Conservation (phyloP, 495 filamentous ascomycete genomes). For the Aspergillus sclerotioniger region DNA sequence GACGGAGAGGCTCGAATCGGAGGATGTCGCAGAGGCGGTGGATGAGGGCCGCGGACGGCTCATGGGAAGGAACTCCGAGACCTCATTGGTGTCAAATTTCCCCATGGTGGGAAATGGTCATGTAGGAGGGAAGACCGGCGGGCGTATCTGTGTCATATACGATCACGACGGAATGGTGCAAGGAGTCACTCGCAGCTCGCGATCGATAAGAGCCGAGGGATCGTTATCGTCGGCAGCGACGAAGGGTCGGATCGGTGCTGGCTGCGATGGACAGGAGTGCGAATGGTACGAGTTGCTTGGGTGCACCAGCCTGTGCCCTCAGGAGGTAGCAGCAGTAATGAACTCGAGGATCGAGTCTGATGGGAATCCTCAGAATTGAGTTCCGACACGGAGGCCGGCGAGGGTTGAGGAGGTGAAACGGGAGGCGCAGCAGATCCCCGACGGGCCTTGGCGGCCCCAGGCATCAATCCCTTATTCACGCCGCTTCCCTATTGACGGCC, state of each 20-base stretch:
- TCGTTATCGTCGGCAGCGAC: neutral
- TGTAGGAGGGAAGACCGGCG: neutral
- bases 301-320: neutral
- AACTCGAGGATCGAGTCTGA: neutral
- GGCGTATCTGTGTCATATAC: neutral
- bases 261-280: neutral
- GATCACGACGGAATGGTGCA: neutral
- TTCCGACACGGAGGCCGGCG: neutral
- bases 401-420: neutral
- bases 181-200: neutral
- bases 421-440: conserved; percentile 1
- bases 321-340: neutral
- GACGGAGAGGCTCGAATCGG: conserved; percentile 41
- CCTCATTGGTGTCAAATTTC: conserved; percentile 27
- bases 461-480: conserved; percentile 6
- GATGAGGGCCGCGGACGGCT: conserved; percentile 30
- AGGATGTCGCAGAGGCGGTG: conserved; percentile 30
- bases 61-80: conserved; percentile 28
- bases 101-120: conserved; percentile 29
- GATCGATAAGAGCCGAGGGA: conserved; percentile 5
- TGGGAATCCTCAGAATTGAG: too few species aligned
- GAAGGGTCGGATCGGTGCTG: neutral
- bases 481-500: conserved; percentile 1
- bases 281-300: neutral
- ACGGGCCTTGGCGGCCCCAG: conserved; percentile 1